A percentile compares a stretch with the other conserved stretches of the same genome.
Evolutionary conservation across 2,329 filamentous ascomycete species (phyloP).

Genomic region (Verticillium longisporum): DNA sequence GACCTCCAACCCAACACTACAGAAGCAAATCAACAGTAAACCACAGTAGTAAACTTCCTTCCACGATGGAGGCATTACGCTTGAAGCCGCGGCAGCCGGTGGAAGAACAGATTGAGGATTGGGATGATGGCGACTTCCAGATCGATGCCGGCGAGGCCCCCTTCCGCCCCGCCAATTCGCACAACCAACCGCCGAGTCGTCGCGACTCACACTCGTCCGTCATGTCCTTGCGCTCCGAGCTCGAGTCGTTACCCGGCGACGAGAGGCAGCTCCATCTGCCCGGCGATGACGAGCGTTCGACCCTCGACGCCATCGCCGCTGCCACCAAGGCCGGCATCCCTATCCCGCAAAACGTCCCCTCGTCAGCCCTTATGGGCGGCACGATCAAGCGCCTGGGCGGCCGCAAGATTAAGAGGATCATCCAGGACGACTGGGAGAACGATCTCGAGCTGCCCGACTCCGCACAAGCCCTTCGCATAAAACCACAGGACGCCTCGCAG

Average conservation of each 20-base stretch:
- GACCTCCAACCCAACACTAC: not conserved
- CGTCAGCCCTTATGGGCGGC: conserved; percentile 83
- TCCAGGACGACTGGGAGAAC: conserved; percentile 76
- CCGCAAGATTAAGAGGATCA: conserved; percentile 63
- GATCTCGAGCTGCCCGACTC: conserved; percentile 63
- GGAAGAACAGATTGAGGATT: conserved; percentile 63
- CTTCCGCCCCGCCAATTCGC: conserved; percentile 40
- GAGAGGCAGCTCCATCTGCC: conserved; percentile 84
- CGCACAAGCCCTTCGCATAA: conserved; percentile 57
- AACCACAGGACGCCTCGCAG: conserved; percentile 49
- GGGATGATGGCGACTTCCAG: conserved; percentile 71
- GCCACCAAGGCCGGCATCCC: conserved; percentile 88
- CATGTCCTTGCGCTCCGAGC: conserved; percentile 74
- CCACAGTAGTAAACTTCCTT: not conserved
- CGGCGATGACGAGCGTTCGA: conserved; percentile 78
- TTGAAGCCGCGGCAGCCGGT: conserved; percentile 47
- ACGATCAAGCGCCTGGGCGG: conserved; percentile 86
- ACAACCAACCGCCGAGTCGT: conserved; percentile 42
- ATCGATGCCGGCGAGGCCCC: conserved; percentile 62
- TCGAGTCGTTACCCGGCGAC: conserved; percentile 68
- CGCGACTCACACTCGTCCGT: conserved; percentile 79
- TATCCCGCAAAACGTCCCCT: conserved; percentile 76
- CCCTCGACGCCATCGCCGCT: conserved; percentile 76
- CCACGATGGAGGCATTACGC: conserved; percentile 47
- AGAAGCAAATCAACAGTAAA: not conserved